Percentiles rank a stretch among this genome's conserved stretches.
Conservation (phyloP, 371 early-diverging fungal species). For the Syncephalastrum racemosum region DNA sequence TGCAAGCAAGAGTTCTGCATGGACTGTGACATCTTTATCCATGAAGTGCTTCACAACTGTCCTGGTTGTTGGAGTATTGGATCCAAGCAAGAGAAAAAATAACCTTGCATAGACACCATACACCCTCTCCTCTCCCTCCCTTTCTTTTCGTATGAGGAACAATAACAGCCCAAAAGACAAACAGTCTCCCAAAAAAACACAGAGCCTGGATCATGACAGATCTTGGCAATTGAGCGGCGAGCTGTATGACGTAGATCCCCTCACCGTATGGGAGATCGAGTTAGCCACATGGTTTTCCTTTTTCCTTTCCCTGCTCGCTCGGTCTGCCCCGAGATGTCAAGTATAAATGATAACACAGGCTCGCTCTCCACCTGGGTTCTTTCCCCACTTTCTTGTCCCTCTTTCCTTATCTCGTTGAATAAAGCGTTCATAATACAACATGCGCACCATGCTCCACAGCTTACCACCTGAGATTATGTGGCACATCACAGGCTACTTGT, state of each 20-base stretch:
- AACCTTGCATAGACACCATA: too few relatives aligned
- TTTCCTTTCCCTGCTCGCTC: constrained; percentile 5
- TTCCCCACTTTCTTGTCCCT: constrained; percentile 1
- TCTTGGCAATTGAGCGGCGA: too few relatives aligned
- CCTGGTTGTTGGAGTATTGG: constrained; percentile 73
- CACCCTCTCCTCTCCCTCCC: too few relatives aligned
- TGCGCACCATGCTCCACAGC: constrained; percentile 1
- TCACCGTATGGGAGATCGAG: too few relatives aligned
- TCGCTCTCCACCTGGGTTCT: neutral
- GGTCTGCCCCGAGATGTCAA: constrained; percentile 19
- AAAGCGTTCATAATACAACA: neutral
- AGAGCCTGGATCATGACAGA: too few relatives aligned
- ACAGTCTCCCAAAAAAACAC: too few relatives aligned
- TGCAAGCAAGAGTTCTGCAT: constrained; percentile 85
- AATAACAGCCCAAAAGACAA: too few relatives aligned
- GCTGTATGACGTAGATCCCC: too few relatives aligned
- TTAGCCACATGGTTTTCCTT: too few relatives aligned
- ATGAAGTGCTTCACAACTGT: constrained; percentile 93
- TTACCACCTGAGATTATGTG: constrained; percentile 23
- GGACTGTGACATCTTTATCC: constrained; percentile 93
- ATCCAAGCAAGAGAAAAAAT: neutral
- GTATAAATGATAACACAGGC: constrained; percentile 17
- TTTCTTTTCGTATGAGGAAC: too few relatives aligned
- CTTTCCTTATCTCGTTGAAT: neutral
- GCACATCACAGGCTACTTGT: constrained; percentile 10